A percentile compares a stretch with the other conserved stretches of the same genome.
Evolutionary conservation across 129 eudicot species (phyloP).

Genomic region (sunflower (Helianthus annuus)): HanXRQr2.0-SUNRISE NC_035438.2:37776553-37777052

Average conservation of each 20-base stretch:
- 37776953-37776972: neutral
- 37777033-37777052: neutral
- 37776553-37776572: no score
- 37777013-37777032: no score
- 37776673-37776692: neutral
- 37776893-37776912: neutral
- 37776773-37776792: neutral
- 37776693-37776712: slow-evolving; percentile 29
- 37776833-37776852: neutral
- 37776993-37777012: no score
- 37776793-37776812: neutral
- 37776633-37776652: no score
- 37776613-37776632: no score
- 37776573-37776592: no score
- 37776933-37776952: neutral
- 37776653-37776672: no score
- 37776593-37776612: no score
- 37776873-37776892: slow-evolving; percentile 20
- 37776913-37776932: slow-evolving; percentile 8
- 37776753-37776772: neutral
- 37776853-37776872: slow-evolving; percentile 19
- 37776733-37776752: slow-evolving; percentile 16
- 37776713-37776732: slow-evolving; percentile 17
- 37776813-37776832: neutral
- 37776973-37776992: no score